Evolutionary conservation across 352 stramenopile genomes (phyloP).

Genomic region (Hyaloperonospora brassicae): DNA sequence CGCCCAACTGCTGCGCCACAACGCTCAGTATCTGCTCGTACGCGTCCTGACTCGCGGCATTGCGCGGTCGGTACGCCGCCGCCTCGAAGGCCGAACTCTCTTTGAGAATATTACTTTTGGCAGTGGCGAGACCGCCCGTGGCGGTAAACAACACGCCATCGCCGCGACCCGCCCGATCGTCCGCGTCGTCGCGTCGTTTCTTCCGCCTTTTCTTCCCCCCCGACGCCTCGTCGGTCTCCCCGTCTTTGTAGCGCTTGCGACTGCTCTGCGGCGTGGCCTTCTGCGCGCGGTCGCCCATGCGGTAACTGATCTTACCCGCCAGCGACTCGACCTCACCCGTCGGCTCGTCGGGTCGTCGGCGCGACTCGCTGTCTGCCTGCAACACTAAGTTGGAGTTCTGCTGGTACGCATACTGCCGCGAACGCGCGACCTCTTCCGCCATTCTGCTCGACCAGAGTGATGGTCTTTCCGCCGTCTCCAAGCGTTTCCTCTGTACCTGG

Average conservation of each 20-base stretch:
- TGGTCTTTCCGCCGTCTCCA: background rate
- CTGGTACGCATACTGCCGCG: slow-evolving; percentile 88
- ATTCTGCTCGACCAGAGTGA: slow-evolving; percentile 29
- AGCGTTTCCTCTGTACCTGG: background rate
- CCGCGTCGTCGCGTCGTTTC: slow-evolving; percentile 37
- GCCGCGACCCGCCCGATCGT: slow-evolving; percentile 8
- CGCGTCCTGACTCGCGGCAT: slow-evolving; percentile 71
- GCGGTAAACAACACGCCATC: slow-evolving; percentile 47
- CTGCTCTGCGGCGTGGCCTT: slow-evolving; percentile 42
- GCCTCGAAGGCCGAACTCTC: slow-evolving; percentile 69
- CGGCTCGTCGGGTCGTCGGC: slow-evolving; percentile 69
- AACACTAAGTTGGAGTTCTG: slow-evolving; percentile 94
- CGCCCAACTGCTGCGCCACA: slow-evolving; percentile 70
- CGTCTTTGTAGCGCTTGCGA: slow-evolving; percentile 25
- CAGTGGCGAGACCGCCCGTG: slow-evolving; percentile 34
- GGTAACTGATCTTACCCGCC: slow-evolving; percentile 60
- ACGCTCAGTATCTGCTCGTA: slow-evolving; percentile 87
- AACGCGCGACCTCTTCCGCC: slow-evolving; percentile 85
- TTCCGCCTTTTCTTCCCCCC: slow-evolving; percentile 38
- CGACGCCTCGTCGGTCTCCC: background rate
- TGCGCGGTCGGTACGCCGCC: slow-evolving; percentile 84
- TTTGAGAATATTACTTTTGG: slow-evolving; percentile 54
- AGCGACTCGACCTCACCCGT: slow-evolving; percentile 85
- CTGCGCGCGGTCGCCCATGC: slow-evolving; percentile 81
- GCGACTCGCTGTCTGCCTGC: slow-evolving; percentile 83